Conservation (phyloP, 352 stramenopile species). For the Pythium aphanidermatum region DNA sequence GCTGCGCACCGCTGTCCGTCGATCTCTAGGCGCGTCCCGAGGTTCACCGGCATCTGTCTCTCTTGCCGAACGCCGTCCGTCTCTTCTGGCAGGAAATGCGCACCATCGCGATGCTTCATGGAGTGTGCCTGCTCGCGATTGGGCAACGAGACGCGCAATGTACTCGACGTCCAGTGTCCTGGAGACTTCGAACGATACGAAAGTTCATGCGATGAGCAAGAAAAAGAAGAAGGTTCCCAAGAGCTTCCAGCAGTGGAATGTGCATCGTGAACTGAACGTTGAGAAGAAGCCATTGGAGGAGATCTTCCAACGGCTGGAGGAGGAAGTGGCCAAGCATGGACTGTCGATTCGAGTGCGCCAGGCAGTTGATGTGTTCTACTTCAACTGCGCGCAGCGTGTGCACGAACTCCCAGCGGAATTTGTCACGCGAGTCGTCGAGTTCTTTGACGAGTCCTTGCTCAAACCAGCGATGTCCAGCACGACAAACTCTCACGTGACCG, state of each 20-base stretch:
- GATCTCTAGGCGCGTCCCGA: too few species aligned
- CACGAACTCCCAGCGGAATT: constrained; percentile 25
- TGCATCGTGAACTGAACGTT: constrained; percentile 42
- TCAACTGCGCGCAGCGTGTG: constrained; percentile 55
- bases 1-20: too few species aligned
- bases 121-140: too few species aligned
- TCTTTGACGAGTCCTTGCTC: constrained; percentile 47
- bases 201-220: background rate
- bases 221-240: constrained; percentile 1
- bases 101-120: too few species aligned
- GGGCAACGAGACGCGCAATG: too few species aligned
- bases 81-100: too few species aligned
- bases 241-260: constrained; percentile 23
- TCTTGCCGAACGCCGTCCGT: too few species aligned
- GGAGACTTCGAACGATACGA: too few species aligned
- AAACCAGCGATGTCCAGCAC: constrained; percentile 6
- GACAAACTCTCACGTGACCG: constrained; percentile 30
- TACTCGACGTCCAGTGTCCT: too few species aligned
- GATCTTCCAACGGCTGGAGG: constrained; percentile 43
- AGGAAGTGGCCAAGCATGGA: constrained; percentile 29
- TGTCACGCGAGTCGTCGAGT: constrained; percentile 30
- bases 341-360: constrained; percentile 28
- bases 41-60: too few species aligned
- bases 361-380: constrained; percentile 71
- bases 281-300: constrained; percentile 41